A percentile compares a stretch with the other conserved stretches of the same genome.
Evolutionary conservation across 1,284 basidiomycete species (phyloP).

Genomic region (Cutaneotrichosporon sp.): DNA sequence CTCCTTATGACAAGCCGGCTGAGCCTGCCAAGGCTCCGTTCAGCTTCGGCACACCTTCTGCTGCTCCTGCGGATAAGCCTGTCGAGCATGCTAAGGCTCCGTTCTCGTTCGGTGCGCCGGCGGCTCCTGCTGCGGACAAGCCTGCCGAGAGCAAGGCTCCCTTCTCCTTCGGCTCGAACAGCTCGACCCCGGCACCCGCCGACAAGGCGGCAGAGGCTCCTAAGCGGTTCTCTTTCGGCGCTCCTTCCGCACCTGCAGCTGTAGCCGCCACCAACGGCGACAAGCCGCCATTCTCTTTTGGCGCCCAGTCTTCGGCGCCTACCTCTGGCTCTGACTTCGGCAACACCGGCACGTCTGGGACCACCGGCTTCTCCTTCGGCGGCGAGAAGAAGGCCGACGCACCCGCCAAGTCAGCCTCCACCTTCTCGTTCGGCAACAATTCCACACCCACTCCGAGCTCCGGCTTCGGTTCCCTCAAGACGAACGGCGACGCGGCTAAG

Average conservation of each 20-base stretch:
- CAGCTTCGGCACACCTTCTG: slow-evolving; percentile 24
- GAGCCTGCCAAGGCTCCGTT: slow-evolving; percentile 18
- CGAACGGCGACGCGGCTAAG: slow-evolving; percentile 7
- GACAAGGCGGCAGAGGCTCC: slow-evolving; percentile 11
- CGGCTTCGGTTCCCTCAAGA: slow-evolving; percentile 1
- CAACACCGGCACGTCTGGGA: background rate
- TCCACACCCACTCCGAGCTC: slow-evolving; percentile 3
- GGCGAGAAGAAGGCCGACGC: slow-evolving; percentile 1
- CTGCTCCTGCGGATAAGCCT: slow-evolving; percentile 11
- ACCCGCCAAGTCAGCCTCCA: background rate
- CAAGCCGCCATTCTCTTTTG: slow-evolving; percentile 15
- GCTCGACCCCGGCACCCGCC: slow-evolving; percentile 5
- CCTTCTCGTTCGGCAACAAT: slow-evolving; percentile 1
- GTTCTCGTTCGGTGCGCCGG: slow-evolving; percentile 12
- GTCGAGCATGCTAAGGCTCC: slow-evolving; percentile 8
- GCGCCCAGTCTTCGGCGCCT: background rate
- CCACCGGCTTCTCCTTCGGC: background rate
- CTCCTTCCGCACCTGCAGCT: slow-evolving; percentile 7
- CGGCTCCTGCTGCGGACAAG: slow-evolving; percentile 19
- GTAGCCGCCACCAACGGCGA: background rate
- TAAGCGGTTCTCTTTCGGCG: slow-evolving; percentile 11
- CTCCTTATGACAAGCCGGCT: slow-evolving; percentile 16
- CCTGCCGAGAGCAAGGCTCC: slow-evolving; percentile 20
- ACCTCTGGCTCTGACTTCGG: background rate
- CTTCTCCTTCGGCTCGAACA: slow-evolving; percentile 21